A percentile compares a stretch with the other conserved stretches of the same genome.
These are phyloP conservation scores for Persicaria tinctoria DNA, from an alignment of 148 eudicot genomes.

Conservation along the genomic window DNA sequence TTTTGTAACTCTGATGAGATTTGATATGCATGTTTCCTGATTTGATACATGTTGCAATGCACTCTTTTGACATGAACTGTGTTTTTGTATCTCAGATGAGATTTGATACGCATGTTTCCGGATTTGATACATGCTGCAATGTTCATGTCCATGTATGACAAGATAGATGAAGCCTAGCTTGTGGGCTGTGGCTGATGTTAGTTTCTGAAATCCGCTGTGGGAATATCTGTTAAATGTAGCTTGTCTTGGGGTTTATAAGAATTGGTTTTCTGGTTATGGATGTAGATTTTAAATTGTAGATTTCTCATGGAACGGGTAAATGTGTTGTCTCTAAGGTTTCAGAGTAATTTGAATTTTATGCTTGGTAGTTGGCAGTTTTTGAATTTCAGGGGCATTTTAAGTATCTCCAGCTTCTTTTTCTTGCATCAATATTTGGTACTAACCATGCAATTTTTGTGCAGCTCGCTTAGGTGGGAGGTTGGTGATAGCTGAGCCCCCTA, in stretches of 20 bases:
- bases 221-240: neutral
- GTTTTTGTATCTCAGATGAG: neutral
- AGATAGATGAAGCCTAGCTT: neutral
- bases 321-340: neutral
- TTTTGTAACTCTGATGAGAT: neutral
- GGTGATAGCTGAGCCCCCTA: conserved; percentile 64
- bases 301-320: neutral
- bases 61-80: neutral
- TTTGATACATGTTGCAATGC: neutral
- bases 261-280: neutral
- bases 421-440: neutral
- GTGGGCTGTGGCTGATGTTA: neutral
- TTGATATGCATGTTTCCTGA: neutral
- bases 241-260: neutral
- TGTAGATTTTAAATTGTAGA: neutral
- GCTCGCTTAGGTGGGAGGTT: conserved; percentile 80
- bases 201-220: neutral
- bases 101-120: neutral
- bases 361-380: neutral
- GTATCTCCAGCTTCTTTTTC: neutral
- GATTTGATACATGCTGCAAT: neutral
- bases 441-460: conserved; percentile 21
- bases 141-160: neutral
- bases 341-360: neutral
- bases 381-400: neutral